Evolutionary conservation across 1,139 yeast species (phyloP).

Genomic region (Pichia sp.): DNA sequence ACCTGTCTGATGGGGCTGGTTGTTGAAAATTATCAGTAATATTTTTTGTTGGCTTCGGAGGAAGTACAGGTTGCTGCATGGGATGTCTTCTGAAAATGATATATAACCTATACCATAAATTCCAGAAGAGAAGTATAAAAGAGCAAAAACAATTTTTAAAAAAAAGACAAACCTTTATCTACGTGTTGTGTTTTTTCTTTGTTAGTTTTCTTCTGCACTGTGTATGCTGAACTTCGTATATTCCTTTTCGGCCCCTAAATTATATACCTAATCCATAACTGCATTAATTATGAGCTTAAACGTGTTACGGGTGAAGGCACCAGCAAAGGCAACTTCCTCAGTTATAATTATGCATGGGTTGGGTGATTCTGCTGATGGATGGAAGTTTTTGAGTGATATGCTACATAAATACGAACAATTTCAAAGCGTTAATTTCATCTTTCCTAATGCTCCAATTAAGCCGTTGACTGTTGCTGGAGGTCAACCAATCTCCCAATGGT

Average conservation of each 20-base stretch:
- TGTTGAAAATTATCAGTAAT: background rate
- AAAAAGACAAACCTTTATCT: too few relatives aligned
- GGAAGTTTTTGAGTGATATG: conserved; percentile 68
- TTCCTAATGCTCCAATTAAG: conserved; percentile 79
- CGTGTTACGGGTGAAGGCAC: conserved; percentile 21
- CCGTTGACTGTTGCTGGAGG: conserved; percentile 71
- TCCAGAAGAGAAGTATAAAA: too few relatives aligned
- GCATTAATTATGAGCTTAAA: conserved; percentile 9
- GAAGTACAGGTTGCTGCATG: conserved; percentile 4
- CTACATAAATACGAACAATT: conserved; percentile 38
- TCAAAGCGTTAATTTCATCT: conserved; percentile 64
- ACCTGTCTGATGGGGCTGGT: too few relatives aligned
- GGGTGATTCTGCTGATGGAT: conserved; percentile 88
- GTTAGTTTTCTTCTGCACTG: background rate
- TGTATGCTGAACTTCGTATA: too few relatives aligned
- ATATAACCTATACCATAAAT: too few relatives aligned
- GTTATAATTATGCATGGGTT: conserved; percentile 83
- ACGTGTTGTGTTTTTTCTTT: too few relatives aligned
- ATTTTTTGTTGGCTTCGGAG: conserved; percentile 1
- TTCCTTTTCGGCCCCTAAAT: too few relatives aligned
- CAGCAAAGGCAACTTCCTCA: conserved; percentile 42
- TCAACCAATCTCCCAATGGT: conserved; percentile 77
- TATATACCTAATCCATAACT: too few relatives aligned
- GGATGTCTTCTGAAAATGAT: too few relatives aligned
- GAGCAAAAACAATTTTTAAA: too few relatives aligned